Conservation (phyloP, 192 early-diverging fungal genomes). For the Mortierella claussenii region DNA sequence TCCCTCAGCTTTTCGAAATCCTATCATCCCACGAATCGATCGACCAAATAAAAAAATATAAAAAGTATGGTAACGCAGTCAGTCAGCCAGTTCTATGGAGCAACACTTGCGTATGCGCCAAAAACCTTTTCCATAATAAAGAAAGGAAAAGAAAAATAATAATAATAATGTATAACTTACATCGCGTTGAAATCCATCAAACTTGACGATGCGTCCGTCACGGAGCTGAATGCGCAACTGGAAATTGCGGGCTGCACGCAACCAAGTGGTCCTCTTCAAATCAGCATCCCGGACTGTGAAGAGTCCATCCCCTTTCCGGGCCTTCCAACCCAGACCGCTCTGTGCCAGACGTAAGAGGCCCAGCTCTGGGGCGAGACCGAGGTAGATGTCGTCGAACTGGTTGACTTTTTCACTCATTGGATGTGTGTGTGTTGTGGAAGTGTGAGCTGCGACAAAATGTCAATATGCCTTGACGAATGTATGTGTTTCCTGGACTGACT, state of each 20-base stretch:
- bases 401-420: constrained; percentile 57
- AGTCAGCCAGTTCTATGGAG: too few relatives aligned
- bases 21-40: constrained; percentile 50
- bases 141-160: background rate
- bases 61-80: background rate
- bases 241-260: constrained; percentile 87
- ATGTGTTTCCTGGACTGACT: too few relatives aligned
- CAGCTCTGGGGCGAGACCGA: constrained; percentile 55
- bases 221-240: constrained; percentile 81
- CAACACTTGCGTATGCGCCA: too few relatives aligned
- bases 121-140: too few relatives aligned
- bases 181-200: constrained; percentile 89
- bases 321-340: constrained; percentile 83
- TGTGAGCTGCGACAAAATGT: too few relatives aligned
- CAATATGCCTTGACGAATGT: background rate
- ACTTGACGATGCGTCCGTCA: constrained; percentile 80
- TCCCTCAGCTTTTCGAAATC: constrained; percentile 86
- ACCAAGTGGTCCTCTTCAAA: constrained; percentile 80
- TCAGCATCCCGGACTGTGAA: constrained; percentile 71
- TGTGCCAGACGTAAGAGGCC: constrained; percentile 63
- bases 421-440: too few relatives aligned
- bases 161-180: constrained; percentile 49
- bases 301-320: constrained; percentile 59
- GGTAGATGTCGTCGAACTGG: constrained; percentile 66
- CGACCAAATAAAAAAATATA: constrained; percentile 4